Percentiles rank a stretch among this genome's conserved stretches.
phyloP scores from a whole-genome alignment of 371 early-diverging fungal genomes.

The Entomophthora muscae region DNA sequence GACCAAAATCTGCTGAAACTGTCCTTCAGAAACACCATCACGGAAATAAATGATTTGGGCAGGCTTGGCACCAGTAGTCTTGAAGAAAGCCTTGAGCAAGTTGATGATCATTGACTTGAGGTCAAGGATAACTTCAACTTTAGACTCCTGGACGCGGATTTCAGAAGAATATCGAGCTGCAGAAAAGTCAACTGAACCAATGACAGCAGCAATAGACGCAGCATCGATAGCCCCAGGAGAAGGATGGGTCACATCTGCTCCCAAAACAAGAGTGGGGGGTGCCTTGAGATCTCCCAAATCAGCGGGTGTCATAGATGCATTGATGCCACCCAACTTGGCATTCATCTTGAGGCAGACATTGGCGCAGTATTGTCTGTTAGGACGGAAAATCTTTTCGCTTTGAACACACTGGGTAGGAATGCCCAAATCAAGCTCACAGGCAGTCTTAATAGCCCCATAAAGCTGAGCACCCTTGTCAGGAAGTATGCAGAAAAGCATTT shows the following conservation, averaged over 20 bases:
- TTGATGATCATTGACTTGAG: conserved; percentile 66
- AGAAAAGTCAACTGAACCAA: conserved; percentile 73
- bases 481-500: conserved; percentile 64
- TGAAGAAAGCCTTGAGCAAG: conserved; percentile 59
- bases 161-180: conserved; percentile 68
- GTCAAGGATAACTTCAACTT: conserved; percentile 77
- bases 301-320: conserved; percentile 26
- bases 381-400: conserved; percentile 39
- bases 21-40: conserved; percentile 84
- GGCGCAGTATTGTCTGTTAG: conserved; percentile 47
- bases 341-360: conserved; percentile 56
- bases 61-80: conserved; percentile 51
- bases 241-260: conserved; percentile 90
- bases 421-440: conserved; percentile 78
- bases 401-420: conserved; percentile 87
- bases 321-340: conserved; percentile 54
- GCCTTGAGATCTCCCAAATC: conserved; percentile 37
- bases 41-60: conserved; percentile 84
- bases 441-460: conserved; percentile 89
- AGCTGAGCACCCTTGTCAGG: conserved; percentile 68
- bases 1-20: conserved; percentile 64
- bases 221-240: conserved; percentile 43
- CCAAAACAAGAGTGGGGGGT: conserved; percentile 74
- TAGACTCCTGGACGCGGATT: conserved; percentile 64
- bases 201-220: conserved; percentile 78